Percentiles rank a stretch among this genome's conserved stretches.
Conservation (phyloP, 169 alveolate species). For the Eimeria nieschulzi region DNA sequence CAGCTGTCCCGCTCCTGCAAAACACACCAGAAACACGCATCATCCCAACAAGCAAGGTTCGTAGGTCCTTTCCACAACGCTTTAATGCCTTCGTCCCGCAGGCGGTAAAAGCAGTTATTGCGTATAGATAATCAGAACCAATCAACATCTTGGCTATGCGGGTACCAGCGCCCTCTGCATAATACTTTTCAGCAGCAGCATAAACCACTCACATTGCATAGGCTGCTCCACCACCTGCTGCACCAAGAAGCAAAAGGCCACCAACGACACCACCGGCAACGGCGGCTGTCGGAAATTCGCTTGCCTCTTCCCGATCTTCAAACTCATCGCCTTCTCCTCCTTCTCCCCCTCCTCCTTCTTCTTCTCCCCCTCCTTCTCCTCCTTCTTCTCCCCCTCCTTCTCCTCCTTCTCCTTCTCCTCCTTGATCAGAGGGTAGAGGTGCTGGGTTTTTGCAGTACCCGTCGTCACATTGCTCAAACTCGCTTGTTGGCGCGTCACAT, state of each 20-base stretch:
- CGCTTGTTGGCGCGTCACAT: constrained; percentile 15
- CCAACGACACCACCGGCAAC: constrained; percentile 74
- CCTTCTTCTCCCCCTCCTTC: constrained; percentile 17
- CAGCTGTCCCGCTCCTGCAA: constrained; percentile 43
- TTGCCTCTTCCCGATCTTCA: constrained; percentile 25
- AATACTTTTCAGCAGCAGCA: neutral
- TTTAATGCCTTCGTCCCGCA: no score
- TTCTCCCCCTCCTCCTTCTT: neutral
- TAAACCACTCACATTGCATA: constrained; percentile 18
- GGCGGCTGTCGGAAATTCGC: constrained; percentile 46
- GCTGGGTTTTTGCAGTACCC: neutral
- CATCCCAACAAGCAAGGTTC: neutral
- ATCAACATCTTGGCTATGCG: no score
- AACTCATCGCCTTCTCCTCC: neutral
- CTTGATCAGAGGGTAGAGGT: neutral
- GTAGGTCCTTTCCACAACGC: no score
- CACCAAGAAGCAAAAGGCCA: constrained; percentile 45
- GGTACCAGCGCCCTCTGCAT: no score
- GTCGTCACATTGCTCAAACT: constrained; percentile 26
- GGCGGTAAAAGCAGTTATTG: no score
- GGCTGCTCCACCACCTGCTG: constrained; percentile 71
- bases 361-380: neutral
- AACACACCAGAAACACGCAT: neutral
- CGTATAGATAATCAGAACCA: no score
- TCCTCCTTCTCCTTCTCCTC: constrained; percentile 1